These are phyloP conservation scores for Ophiostoma montium DNA, from an alignment of 2,329 filamentous ascomycete genomes.

Conservation along the genomic window DNA sequence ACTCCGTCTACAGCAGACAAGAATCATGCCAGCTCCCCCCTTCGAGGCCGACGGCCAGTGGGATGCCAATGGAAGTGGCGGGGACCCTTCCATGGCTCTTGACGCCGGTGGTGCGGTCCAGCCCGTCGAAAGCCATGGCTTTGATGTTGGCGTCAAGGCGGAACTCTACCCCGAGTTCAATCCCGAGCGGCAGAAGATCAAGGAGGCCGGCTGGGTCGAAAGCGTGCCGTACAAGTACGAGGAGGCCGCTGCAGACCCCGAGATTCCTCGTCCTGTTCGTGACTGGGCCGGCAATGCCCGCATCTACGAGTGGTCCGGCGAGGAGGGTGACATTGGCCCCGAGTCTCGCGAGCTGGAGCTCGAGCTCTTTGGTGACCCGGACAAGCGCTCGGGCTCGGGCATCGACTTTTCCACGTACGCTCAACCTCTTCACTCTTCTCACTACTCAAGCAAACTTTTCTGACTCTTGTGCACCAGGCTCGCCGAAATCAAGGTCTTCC, in stretches of 20 bases:
- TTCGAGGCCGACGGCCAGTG: neutral
- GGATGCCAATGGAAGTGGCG: neutral
- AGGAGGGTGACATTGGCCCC: slow-evolving; percentile 75
- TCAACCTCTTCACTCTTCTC: neutral
- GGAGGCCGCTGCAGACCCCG: slow-evolving; percentile 13
- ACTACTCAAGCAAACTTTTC: slow-evolving; percentile 5
- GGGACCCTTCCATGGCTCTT: neutral
- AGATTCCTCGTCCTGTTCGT: slow-evolving; percentile 9
- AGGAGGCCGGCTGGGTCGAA: slow-evolving; percentile 30
- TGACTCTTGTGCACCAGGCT: slow-evolving; percentile 29
- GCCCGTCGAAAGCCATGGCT: slow-evolving; percentile 4
- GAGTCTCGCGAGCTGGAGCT: slow-evolving; percentile 54
- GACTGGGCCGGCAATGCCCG: slow-evolving; percentile 41
- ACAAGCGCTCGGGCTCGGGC: slow-evolving; percentile 35
- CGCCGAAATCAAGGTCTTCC: slow-evolving; percentile 36
- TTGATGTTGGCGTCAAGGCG: slow-evolving; percentile 8
- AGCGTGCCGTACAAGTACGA: slow-evolving; percentile 35
- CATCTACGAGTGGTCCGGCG: slow-evolving; percentile 73
- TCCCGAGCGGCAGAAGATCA: slow-evolving; percentile 15
- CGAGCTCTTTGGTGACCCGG: slow-evolving; percentile 54
- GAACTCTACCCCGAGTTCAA: slow-evolving; percentile 11
- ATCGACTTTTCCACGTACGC: slow-evolving; percentile 40
- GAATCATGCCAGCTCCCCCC: neutral
- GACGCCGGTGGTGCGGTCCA: neutral
- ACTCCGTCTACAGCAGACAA: too few species aligned